Conservation (phyloP, 169 alveolate genomes). For the Neospora caninum region DNA sequence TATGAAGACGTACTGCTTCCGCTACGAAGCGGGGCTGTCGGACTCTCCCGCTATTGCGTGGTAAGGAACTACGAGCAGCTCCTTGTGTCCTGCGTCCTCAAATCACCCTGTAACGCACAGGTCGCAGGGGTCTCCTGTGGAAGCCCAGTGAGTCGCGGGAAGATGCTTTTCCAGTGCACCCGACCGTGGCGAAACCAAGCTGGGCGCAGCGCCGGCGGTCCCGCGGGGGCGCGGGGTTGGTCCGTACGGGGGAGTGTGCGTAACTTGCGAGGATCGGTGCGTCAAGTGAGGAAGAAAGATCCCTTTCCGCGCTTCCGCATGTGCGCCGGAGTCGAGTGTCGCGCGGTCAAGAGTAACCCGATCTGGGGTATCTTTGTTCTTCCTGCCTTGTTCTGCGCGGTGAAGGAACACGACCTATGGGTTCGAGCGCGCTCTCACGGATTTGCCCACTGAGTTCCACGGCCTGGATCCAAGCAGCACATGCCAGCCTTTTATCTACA, state of each 20-base stretch:
- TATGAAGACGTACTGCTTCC: conserved; percentile 81
- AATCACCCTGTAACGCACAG: neutral
- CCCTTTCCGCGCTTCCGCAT: neutral
- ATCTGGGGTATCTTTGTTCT: no score
- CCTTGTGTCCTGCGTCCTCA: neutral
- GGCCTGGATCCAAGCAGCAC: conserved; percentile 67
- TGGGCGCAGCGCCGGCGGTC: no score
- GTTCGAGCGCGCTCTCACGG: conserved; percentile 75
- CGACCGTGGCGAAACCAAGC: no score
- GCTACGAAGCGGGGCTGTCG: conserved; percentile 82
- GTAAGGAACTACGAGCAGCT: no score
- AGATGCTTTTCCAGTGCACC: neutral
- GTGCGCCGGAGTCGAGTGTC: neutral
- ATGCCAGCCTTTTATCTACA: conserved; percentile 78
- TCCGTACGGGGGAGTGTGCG: no score
- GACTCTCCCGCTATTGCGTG: conserved; percentile 1
- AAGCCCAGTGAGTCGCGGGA: neutral
- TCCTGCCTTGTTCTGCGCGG: no score
- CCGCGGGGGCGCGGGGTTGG: no score
- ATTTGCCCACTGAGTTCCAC: conserved; percentile 77
- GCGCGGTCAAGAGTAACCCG: no score
- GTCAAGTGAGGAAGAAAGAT: no score
- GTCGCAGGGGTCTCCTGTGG: neutral
- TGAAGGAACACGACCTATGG: conserved; percentile 75
- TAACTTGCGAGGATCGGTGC: no score